Evolutionary conservation across 805 yeast genomes (phyloP).

Genomic region (Lipomyces spencermartinsiae): DNA sequence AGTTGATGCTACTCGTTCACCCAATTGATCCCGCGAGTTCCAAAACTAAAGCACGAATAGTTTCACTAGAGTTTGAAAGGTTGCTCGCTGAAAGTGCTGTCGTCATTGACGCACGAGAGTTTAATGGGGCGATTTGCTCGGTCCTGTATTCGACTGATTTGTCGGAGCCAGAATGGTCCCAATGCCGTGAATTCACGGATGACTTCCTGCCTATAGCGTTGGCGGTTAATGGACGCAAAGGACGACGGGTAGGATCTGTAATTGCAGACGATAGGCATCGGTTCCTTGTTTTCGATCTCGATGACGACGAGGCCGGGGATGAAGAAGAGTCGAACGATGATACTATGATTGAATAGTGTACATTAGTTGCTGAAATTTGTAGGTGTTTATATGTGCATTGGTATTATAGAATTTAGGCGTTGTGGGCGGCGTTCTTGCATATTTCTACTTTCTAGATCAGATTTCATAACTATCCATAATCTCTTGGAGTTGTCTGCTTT

Average conservation of each 20-base stretch:
- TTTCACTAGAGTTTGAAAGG: neutral
- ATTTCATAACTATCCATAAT: neutral
- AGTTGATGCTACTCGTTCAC: conserved; percentile 29
- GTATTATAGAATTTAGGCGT: neutral
- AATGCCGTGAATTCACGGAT: conserved; percentile 15
- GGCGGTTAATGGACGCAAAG: conserved; percentile 35
- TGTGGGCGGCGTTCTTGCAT: neutral
- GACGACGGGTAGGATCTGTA: conserved; percentile 37
- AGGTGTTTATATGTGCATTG: neutral
- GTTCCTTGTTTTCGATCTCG: conserved; percentile 37
- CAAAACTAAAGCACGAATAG: neutral
- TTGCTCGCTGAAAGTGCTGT: neutral
- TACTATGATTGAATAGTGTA: conserved; percentile 6
- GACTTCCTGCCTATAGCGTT: conserved; percentile 31
- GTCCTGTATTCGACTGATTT: neutral
- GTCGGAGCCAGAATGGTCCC: conserved; percentile 17
- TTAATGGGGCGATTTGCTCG: neutral
- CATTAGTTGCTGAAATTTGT: neutral
- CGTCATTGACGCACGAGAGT: neutral
- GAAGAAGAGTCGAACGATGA: conserved; percentile 18
- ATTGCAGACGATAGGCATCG: conserved; percentile 37
- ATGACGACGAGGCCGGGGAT: conserved; percentile 35
- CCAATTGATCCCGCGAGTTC: neutral
- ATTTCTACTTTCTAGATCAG: too few relatives aligned
- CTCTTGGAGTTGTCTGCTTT: too few relatives aligned